Base-by-base conservation (phyloP, 1,139 yeast species). In the Debaryomyces subglobosus region DNA sequence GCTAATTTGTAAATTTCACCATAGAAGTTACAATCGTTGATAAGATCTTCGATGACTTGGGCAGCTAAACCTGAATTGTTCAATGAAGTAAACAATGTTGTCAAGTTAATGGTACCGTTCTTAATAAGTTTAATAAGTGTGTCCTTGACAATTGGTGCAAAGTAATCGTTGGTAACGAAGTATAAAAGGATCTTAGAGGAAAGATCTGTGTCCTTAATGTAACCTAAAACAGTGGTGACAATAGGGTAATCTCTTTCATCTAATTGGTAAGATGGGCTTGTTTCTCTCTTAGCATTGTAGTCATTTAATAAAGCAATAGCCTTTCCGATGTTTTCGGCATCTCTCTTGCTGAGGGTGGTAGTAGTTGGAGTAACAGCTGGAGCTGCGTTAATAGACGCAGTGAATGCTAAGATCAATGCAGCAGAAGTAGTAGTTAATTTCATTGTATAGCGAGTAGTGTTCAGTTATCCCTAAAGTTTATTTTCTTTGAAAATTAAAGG, bases 1-100 rank as follows among this genome's bases (percentile, higher is more conserved):
- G 75, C 78, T 49, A 74, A 55, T 50, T 69, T 63, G 62, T 69
- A 75, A 53, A 75, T 72, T 49, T 69, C 68, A 42, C 72, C 66
- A 56, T 75, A 75, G 62, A 74, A 71, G 21, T 63, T 53, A 69
- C 80, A 75, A 60, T 75, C 72, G 50, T 52, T 55, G 55, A 75
- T 71, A 57, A 75, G 63, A 55, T 65, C 65, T 47, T 69, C 56
- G 49, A 75, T 69, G 48, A 74, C 74, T 29, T 58, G 62, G 42
- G 64, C 72, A 41, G 77, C 77, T 56, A 75, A 70, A 43, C 79
- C 79, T 37, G 79, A 74, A 49, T 74, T 74, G 54, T 70, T 70
- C 59, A 75, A 69, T 27, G 78, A 69, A 48, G 65, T 71, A 56
- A 74, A 64, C 59, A 75, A 71, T 10, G 79, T 71, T 43, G 61